phyloP scores from a whole-genome alignment of 2,329 filamentous ascomycete genomes.

The Catunica adiposa region DNA sequence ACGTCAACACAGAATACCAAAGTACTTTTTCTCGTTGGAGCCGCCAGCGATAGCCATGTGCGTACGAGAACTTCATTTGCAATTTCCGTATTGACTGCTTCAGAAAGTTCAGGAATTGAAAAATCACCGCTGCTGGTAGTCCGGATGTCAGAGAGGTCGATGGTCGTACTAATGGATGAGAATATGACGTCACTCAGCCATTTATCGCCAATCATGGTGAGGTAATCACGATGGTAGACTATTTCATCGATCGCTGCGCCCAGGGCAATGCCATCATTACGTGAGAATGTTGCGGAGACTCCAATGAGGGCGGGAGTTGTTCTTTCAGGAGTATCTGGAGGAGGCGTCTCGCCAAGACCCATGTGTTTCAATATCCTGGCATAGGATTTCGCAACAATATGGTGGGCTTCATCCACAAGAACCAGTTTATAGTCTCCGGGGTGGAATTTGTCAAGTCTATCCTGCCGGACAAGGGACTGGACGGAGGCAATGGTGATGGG shows the following conservation, averaged over 20 bases:
- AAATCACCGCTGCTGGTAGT: constrained; percentile 50
- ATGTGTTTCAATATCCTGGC: constrained; percentile 64
- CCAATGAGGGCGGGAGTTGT: constrained; percentile 54
- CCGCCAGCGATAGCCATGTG: constrained; percentile 67
- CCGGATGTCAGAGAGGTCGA: constrained; percentile 56
- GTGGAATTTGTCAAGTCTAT: constrained; percentile 69
- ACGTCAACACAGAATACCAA: constrained; percentile 90
- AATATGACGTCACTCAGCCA: constrained; percentile 90
- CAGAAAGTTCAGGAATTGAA: constrained; percentile 57
- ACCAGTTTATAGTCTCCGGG: constrained; percentile 70
- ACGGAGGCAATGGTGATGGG: constrained; percentile 92
- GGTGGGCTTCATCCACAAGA: constrained; percentile 90
- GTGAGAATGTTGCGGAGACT: constrained; percentile 64
- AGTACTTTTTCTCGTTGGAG: constrained; percentile 55
- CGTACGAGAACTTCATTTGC: constrained; percentile 74
- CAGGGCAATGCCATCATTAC: constrained; percentile 69
- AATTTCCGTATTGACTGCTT: constrained; percentile 63
- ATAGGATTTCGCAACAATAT: constrained; percentile 78
- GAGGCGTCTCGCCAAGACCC: constrained; percentile 35
- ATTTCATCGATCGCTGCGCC: constrained; percentile 85
- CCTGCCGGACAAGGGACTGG: constrained; percentile 61
- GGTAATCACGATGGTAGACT: constrained; percentile 70
- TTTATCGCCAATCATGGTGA: constrained; percentile 62
- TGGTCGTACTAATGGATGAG: constrained; percentile 74
- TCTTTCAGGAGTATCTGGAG: constrained; percentile 24